Base-by-base conservation (phyloP, 768 basidiomycete species). In the Phylloporus scabripes region DNA sequence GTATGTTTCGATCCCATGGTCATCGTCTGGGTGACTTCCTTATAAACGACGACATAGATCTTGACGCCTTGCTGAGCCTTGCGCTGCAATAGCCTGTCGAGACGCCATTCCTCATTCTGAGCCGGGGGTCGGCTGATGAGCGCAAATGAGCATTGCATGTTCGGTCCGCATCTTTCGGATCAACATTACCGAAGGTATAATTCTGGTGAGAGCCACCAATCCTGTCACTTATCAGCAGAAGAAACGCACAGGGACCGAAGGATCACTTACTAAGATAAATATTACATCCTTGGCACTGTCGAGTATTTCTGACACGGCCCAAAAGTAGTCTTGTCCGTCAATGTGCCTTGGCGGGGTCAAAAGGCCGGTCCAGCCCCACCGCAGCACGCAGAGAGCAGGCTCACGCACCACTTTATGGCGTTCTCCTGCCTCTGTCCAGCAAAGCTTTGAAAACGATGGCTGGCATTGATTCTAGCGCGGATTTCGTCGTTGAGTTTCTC, bases 251-350 rank as follows among this genome's bases (percentile, higher is more conserved):
- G 8, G n/a, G 10, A 11, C 11, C 18, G 29, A 23, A 37, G 33
- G 33, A 17, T 33, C 32, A 57, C 74, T 6, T 48, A 85, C 93
- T 54, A 88, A 58, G 55, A 98, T 96, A 67, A 91, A 94, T 61
- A 98, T 96, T 26, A 69, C 80, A 60, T 95, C 87, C 50, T 77
- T 77, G 3, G 90, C 89, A 29, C 71, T 78, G 41, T 88, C 87
- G n/a, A 97, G 74, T 68, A 94, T 74, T 69, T 95, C 92, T 1
- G 90, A 91, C 31, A 96, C 64, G 0, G 95, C 94, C 79, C 87
- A 97, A 78, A 97, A 88, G 66, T 95, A 98, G 70, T 98, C 94
- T 49, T 96, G 91, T 0, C 95, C 95, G 58, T 95, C 94, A 41
- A 95, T 78, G 62, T 93, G 92, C 84, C 85, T 81, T 32, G 33